These are phyloP conservation scores for Protomyces inundatus DNA, from an alignment of 1,139 yeast genomes.

Conservation along the genomic window DNA sequence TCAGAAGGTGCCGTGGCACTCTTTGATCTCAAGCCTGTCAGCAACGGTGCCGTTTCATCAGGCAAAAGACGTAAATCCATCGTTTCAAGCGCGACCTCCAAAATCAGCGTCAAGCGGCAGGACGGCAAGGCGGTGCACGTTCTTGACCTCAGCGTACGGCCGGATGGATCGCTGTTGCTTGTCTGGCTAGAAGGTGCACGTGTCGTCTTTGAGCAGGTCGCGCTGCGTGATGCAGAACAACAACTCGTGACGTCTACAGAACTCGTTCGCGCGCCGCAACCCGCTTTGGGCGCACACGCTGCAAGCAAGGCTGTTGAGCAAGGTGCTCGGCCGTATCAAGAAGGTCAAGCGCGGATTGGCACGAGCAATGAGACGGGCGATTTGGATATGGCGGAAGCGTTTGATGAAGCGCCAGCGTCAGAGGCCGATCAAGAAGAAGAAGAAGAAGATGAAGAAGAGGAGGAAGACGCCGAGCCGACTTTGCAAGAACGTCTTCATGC, in stretches of 20 bases:
- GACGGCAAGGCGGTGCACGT: conserved; percentile 41
- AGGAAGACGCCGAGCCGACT: conserved; percentile 37
- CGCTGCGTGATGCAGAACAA: conserved; percentile 53
- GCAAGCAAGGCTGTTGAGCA: conserved; percentile 51
- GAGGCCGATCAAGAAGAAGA: conserved; percentile 43
- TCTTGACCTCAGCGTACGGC: conserved; percentile 45
- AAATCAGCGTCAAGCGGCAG: conserved; percentile 47
- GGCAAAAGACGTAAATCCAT: conserved; percentile 38
- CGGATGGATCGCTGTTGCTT: conserved; percentile 46
- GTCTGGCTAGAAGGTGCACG: conserved; percentile 69
- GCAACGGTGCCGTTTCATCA: conserved; percentile 1
- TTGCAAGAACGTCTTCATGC: conserved; percentile 44
- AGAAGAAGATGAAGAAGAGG: conserved; percentile 40
- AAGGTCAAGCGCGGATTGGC: conserved; percentile 53
- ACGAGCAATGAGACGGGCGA: conserved; percentile 37
- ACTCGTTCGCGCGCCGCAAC: conserved; percentile 33
- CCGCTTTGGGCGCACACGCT: conserved; percentile 53
- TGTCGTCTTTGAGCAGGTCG: conserved; percentile 41
- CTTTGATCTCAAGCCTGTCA: conserved; percentile 51
- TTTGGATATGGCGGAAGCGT: conserved; percentile 41
- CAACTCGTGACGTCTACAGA: conserved; percentile 13
- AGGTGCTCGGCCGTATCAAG: conserved; percentile 48
- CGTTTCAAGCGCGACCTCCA: conserved; percentile 45
- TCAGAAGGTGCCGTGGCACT: conserved; percentile 63
- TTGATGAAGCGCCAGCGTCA: not conserved